Evolutionary conservation across 495 filamentous ascomycete species (phyloP).

Genomic region (Daldinia loculata): DNA sequence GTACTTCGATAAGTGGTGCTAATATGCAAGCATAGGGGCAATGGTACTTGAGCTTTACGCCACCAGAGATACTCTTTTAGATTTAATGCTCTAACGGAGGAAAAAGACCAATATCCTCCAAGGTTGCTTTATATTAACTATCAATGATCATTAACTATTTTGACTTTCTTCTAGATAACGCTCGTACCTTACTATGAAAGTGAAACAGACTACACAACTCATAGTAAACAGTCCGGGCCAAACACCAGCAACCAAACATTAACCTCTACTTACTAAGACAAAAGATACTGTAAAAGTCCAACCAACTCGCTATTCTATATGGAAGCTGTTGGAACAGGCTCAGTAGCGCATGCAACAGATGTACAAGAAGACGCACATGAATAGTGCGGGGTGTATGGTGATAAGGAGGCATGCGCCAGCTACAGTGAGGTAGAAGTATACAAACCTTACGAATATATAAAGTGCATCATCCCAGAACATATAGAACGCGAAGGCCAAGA

Average conservation of each 20-base stretch:
- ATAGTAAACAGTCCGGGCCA: not conserved
- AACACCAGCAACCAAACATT: not conserved
- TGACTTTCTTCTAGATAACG: not conserved
- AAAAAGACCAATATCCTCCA: too few relatives aligned
- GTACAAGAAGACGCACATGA: not conserved
- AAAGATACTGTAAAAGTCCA: not conserved
- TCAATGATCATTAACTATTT: not conserved
- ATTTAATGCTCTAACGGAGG: too few relatives aligned
- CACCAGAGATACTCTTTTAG: too few relatives aligned
- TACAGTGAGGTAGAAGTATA: not conserved
- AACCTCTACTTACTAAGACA: not conserved
- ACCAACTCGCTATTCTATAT: not conserved
- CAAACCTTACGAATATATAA: not conserved
- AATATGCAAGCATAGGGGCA: too few relatives aligned
- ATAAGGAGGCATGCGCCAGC: constrained; percentile 2
- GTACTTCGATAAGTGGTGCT: too few relatives aligned
- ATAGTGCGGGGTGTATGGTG: not conserved
- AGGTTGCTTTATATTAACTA: not conserved
- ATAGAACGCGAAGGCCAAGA: not conserved
- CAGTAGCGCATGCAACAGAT: not conserved
- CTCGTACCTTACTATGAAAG: not conserved
- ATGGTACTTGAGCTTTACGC: too few relatives aligned
- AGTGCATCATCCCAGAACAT: not conserved
- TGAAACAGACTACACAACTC: not conserved
- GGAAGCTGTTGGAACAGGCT: not conserved